These are phyloP conservation scores for Triticum dicoccoides DNA, from an alignment of 176 grass and related monocot genomes.

Conservation along the genomic window DNA sequence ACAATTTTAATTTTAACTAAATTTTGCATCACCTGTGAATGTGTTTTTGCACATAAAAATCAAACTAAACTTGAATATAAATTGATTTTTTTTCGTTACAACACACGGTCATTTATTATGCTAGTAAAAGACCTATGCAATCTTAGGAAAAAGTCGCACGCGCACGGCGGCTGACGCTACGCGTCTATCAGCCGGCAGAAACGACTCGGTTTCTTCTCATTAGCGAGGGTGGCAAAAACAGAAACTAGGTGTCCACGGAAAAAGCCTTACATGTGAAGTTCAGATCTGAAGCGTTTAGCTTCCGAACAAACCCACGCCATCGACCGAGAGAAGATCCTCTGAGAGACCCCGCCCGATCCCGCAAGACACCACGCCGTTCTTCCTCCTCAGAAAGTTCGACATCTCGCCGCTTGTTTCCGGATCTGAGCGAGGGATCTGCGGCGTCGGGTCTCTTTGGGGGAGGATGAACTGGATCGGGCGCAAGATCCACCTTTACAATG, in stretches of 20 bases:
- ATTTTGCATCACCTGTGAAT: too few relatives aligned
- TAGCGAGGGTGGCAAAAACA: neutral
- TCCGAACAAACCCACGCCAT: neutral
- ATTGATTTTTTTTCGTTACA: too few relatives aligned
- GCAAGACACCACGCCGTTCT: neutral
- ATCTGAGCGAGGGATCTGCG: constrained; percentile 40
- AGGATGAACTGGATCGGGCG: constrained; percentile 82
- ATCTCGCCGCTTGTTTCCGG: neutral
- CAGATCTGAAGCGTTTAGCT: constrained; percentile 17
- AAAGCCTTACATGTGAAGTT: neutral
- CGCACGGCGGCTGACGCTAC: too few relatives aligned
- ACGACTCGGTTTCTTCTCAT: too few relatives aligned
- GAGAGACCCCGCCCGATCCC: neutral
- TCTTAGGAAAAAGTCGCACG: too few relatives aligned
- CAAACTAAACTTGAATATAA: too few relatives aligned
- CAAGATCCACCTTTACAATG: constrained; percentile 91
- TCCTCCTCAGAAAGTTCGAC: neutral
- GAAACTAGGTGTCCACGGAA: neutral
- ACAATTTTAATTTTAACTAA: too few relatives aligned
- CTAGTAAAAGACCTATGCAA: too few relatives aligned
- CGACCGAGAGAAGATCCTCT: neutral
- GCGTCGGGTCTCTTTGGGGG: neutral
- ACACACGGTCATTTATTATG: too few relatives aligned
- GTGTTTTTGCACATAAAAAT: too few relatives aligned
- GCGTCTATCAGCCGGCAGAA: too few relatives aligned